A percentile compares a stretch with the other conserved stretches of the same genome.
These are phyloP conservation scores for Spencermartinsiella europaea DNA, from an alignment of 805 yeast genomes.

Conservation along the genomic window DNA sequence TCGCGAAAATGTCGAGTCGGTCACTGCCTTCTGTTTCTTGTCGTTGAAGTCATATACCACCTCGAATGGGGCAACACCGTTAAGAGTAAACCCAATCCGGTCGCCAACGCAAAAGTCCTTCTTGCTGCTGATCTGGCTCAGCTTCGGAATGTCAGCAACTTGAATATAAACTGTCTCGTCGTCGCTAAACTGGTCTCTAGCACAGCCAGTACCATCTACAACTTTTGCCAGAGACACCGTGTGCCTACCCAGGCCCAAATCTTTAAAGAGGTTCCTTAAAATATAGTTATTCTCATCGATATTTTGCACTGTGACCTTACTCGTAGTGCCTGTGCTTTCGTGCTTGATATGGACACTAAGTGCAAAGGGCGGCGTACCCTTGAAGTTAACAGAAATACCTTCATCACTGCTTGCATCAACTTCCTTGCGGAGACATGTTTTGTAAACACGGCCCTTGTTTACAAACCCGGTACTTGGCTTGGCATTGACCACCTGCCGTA, in stretches of 20 bases:
- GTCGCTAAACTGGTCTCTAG: slow-evolving; percentile 38
- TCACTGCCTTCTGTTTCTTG: slow-evolving; percentile 50
- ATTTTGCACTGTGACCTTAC: slow-evolving; percentile 41
- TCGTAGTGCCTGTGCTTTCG: slow-evolving; percentile 52
- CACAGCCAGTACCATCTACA: slow-evolving; percentile 68
- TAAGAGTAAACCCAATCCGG: slow-evolving; percentile 65
- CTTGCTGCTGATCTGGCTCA: slow-evolving; percentile 40
- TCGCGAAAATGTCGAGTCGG: slow-evolving; percentile 50
- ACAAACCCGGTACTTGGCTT: slow-evolving; percentile 58
- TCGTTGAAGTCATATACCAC: slow-evolving; percentile 72
- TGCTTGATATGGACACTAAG: slow-evolving; percentile 55
- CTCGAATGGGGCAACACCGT: slow-evolving; percentile 76
- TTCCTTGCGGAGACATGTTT: slow-evolving; percentile 40
- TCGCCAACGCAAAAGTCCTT: slow-evolving; percentile 87
- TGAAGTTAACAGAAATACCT: slow-evolving; percentile 50
- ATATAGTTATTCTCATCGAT: slow-evolving; percentile 37
- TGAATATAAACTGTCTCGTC: slow-evolving; percentile 48
- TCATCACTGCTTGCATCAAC: slow-evolving; percentile 37
- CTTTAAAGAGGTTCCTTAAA: slow-evolving; percentile 42
- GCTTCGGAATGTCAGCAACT: slow-evolving; percentile 73
- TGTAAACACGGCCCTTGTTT: slow-evolving; percentile 43
- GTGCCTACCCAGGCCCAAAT: slow-evolving; percentile 67
- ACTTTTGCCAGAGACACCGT: slow-evolving; percentile 52
- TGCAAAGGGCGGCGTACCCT: slow-evolving; percentile 59
- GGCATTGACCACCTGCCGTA: slow-evolving; percentile 51